Evolutionary conservation across 2,329 filamentous ascomycete species (phyloP).

Genomic region (Cadophora sp.): DNA sequence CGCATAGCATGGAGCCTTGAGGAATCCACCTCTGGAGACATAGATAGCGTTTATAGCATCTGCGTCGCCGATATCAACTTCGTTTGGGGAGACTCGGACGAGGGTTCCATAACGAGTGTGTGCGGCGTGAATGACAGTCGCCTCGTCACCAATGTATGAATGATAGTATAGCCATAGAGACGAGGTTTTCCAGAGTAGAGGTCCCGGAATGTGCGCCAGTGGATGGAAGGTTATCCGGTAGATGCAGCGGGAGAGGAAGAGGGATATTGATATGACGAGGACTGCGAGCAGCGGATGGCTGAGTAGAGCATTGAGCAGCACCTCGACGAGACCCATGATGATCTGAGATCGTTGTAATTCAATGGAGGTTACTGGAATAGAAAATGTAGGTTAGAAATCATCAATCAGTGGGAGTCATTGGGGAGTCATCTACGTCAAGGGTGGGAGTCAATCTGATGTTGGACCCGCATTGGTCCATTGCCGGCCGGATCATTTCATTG

Average conservation of each 20-base stretch:
- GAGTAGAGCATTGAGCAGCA: slow-evolving; percentile 6
- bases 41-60: slow-evolving; percentile 55
- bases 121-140: slow-evolving; percentile 35
- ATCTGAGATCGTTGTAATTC: not conserved
- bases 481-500: slow-evolving; percentile 1
- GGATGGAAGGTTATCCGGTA: slow-evolving; percentile 50
- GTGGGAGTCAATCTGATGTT: slow-evolving; percentile 8
- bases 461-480: not conserved
- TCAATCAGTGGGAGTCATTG: slow-evolving; percentile 11
- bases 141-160: slow-evolving; percentile 48
- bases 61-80: slow-evolving; percentile 46
- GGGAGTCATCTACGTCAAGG: slow-evolving; percentile 19
- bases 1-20: slow-evolving; percentile 57
- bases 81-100: slow-evolving; percentile 46
- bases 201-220: slow-evolving; percentile 50
- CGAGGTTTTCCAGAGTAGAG: slow-evolving; percentile 45
- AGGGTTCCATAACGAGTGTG: slow-evolving; percentile 45
- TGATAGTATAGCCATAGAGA: slow-evolving; percentile 47
- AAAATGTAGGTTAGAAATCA: not conserved
- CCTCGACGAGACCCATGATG: slow-evolving; percentile 30
- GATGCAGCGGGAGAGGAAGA: slow-evolving; percentile 35
- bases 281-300: slow-evolving; percentile 24
- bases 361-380: not conserved
- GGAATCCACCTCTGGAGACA: slow-evolving; percentile 57
- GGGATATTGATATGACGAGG: slow-evolving; percentile 19